A percentile compares a stretch with the other conserved stretches of the same genome.
phyloP scores from a whole-genome alignment of 2,329 filamentous ascomycete species.

The Talaromyces sp. region DNA sequence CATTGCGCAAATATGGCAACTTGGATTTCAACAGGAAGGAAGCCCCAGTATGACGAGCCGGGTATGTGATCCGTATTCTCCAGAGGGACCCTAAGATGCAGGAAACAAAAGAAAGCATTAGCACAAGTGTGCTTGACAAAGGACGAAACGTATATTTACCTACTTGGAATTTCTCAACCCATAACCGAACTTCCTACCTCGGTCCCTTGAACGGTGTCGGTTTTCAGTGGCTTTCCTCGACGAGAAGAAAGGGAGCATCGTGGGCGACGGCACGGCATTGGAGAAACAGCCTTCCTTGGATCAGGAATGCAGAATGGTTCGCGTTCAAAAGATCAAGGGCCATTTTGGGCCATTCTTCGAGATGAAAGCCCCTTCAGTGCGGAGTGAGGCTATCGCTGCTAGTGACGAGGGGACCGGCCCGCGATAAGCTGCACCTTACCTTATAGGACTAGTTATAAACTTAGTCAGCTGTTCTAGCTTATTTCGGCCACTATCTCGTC shows the following conservation, averaged over 20 bases:
- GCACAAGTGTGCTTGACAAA: background rate
- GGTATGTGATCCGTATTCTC: background rate
- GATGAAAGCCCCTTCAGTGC: background rate
- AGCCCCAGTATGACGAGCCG: constrained; percentile 26
- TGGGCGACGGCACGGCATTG: constrained; percentile 17
- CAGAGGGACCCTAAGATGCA: background rate
- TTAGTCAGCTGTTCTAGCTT: background rate
- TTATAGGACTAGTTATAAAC: background rate
- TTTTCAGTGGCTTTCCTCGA: constrained; percentile 25
- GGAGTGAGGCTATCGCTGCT: background rate
- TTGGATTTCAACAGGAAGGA: constrained; percentile 37
- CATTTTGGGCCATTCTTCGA: background rate
- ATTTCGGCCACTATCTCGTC: background rate
- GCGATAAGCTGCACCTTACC: background rate
- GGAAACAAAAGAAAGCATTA: background rate
- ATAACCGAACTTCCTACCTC: constrained; percentile 21
- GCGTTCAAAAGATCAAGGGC: background rate
- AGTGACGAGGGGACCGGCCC: background rate
- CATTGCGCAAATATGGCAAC: constrained; percentile 37
- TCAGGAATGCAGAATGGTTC: background rate
- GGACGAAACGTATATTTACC: background rate
- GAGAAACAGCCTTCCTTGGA: background rate
- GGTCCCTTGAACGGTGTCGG: constrained; percentile 26
- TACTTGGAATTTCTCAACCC: constrained; percentile 20
- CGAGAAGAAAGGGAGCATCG: constrained; percentile 31